phyloP scores from a whole-genome alignment of 441 rosid species.

The Populus hybrid region DNA sequence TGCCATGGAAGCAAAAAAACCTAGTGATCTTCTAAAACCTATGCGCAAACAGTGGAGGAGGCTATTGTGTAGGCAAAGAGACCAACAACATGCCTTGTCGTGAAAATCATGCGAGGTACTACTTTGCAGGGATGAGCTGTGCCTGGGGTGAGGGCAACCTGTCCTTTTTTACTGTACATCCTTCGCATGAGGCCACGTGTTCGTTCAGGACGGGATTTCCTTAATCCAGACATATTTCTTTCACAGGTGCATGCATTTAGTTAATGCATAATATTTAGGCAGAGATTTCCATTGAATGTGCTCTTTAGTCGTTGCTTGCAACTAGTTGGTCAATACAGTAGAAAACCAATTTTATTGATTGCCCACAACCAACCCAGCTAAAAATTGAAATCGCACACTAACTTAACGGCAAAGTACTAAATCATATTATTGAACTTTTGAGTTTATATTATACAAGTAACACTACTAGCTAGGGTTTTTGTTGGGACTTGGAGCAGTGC shows the following conservation, averaged over 20 bases:
- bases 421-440: neutral
- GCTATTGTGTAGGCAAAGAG: neutral
- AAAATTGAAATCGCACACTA: neutral
- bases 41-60: neutral
- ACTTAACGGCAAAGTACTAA: neutral
- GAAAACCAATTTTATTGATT: neutral
- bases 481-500: neutral
- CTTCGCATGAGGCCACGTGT: constrained; percentile 12
- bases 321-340: neutral
- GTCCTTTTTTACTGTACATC: neutral
- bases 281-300: neutral
- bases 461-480: neutral
- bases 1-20: constrained; percentile 8
- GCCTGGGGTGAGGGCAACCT: neutral
- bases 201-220: neutral
- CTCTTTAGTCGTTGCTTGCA: neutral
- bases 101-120: neutral
- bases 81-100: constrained; percentile 5
- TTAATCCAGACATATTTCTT: neutral
- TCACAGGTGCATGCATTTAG: neutral
- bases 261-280: neutral
- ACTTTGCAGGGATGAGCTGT: constrained; percentile 1
- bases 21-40: neutral
- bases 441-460: neutral
- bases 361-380: neutral